Conservation (phyloP, 1,284 basidiomycete species). For the Phaffia rhodozyma region DNA sequence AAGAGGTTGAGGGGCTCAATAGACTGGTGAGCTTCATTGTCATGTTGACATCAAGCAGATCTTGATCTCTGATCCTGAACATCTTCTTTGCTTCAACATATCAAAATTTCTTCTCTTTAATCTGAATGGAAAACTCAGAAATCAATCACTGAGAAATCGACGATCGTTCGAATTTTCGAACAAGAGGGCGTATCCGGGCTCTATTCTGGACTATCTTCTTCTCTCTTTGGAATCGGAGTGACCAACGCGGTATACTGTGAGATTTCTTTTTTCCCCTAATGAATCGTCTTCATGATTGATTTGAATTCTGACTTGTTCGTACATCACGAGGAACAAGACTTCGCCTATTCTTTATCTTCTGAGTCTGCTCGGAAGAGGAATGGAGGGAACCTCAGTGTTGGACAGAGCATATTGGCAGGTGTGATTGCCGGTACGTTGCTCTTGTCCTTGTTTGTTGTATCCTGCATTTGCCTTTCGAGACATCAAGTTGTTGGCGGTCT, state of each 20-base stretch:
- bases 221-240: conserved; percentile 78
- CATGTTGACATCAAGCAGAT: background rate
- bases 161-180: conserved; percentile 62
- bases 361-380: conserved; percentile 25
- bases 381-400: conserved; percentile 35
- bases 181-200: conserved; percentile 74
- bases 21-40: background rate
- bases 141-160: background rate
- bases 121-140: background rate
- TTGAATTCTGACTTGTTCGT: conserved; percentile 44
- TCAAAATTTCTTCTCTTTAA: background rate
- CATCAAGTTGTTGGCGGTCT: background rate
- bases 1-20: background rate
- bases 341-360: conserved; percentile 37
- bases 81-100: conserved; percentile 15
- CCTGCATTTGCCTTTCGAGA: background rate
- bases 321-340: conserved; percentile 35
- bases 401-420: conserved; percentile 75
- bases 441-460: background rate
- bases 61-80: conserved; percentile 23
- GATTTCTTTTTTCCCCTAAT: conserved; percentile 23
- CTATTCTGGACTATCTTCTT: conserved; percentile 78
- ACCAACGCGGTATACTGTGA: conserved; percentile 60
- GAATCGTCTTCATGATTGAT: background rate
- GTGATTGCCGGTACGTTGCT: conserved; percentile 60